Evolutionary conservation across 331 rosid genomes (phyloP).

Genomic region (Telfairia occidentalis): DNA sequence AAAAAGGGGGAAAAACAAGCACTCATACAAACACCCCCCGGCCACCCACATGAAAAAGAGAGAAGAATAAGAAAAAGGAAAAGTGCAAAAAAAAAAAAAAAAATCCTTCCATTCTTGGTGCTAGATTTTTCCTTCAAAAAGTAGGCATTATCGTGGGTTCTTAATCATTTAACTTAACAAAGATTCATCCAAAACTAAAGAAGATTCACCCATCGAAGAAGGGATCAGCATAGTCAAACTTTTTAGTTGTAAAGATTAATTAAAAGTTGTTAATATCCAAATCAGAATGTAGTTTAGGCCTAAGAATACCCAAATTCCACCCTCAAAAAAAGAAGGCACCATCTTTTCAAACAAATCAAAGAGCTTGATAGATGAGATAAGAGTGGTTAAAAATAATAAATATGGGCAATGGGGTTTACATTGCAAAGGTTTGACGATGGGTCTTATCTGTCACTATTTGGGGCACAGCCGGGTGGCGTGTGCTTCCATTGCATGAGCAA

Average conservation of each 20-base stretch:
- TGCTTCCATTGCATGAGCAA: slow-evolving; percentile 5
- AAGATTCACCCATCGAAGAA: background rate
- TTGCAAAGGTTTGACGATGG: background rate
- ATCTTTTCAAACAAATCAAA: background rate
- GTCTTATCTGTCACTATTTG: slow-evolving; percentile 2
- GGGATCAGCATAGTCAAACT: background rate
- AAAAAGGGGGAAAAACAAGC: background rate
- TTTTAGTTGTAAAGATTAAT: background rate
- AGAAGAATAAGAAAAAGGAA: background rate
- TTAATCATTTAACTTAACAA: background rate
- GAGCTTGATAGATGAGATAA: background rate
- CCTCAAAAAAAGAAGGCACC: background rate
- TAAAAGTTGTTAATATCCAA: background rate
- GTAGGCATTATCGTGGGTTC: background rate
- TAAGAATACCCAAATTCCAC: background rate
- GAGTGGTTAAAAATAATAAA: background rate
- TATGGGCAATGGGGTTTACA: background rate
- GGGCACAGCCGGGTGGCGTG: slow-evolving; percentile 10
- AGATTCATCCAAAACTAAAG: background rate
- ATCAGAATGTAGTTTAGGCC: background rate
- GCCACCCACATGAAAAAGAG: background rate
- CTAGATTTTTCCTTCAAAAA: background rate
- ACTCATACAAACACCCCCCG: background rate
- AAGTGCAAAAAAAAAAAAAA: background rate
- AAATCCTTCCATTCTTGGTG: background rate